phyloP scores from a whole-genome alignment of 768 basidiomycete genomes.

The Rhodosporidiobolus odoratus region DNA sequence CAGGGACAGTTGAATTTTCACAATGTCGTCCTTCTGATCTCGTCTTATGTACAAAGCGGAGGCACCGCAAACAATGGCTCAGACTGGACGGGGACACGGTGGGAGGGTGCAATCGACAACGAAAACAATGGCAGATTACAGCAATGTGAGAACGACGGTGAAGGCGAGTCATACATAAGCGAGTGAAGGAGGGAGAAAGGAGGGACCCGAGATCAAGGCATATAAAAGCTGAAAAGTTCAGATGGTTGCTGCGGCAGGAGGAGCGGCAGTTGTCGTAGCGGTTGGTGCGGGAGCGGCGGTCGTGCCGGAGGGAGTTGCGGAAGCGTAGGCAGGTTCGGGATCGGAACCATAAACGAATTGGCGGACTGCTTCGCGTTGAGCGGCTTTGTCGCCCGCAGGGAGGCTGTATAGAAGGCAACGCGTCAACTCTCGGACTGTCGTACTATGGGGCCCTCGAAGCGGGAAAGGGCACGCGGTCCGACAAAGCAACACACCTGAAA shows the following conservation, averaged over 20 bases:
- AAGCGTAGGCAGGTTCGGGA: constrained; percentile 18
- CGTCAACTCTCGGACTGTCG: neutral
- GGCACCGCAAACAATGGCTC: too few relatives aligned
- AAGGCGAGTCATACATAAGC: neutral
- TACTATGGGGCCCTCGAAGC: neutral
- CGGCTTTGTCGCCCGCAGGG: constrained; percentile 7
- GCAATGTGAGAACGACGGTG: neutral
- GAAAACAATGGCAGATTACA: neutral
- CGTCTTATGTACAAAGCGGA: too few relatives aligned
- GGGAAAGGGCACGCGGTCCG: neutral
- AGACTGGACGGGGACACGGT: too few relatives aligned
- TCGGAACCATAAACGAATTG: constrained; percentile 32
- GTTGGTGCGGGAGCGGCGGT: neutral
- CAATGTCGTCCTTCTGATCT: too few relatives aligned
- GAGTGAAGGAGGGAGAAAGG: neutral
- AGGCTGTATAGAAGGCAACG: neutral
- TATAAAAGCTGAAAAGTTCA: neutral
- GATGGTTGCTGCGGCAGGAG: neutral
- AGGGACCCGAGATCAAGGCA: neutral
- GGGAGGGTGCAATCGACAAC: neutral
- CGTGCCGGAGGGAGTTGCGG: neutral
- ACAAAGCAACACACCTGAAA: constrained; percentile 56
- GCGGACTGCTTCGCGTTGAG: constrained; percentile 26
- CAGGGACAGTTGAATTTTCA: too few relatives aligned
- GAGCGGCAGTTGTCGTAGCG: neutral